phyloP scores from a whole-genome alignment of 31 red algal species.

The Asparagopsis taxiformis region DNA sequence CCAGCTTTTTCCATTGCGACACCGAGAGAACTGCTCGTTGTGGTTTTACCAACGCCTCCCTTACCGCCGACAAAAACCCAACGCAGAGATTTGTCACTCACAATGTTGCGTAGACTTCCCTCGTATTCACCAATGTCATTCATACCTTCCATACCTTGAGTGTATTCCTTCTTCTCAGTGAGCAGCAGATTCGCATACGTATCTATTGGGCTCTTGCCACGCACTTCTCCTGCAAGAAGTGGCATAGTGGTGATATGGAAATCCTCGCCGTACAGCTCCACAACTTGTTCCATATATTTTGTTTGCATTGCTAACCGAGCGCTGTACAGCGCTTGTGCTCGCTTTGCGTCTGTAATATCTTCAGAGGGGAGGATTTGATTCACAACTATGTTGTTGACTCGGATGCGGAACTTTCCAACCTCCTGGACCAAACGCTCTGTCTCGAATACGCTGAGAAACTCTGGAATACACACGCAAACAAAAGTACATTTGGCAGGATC shows the following conservation, averaged over 20 bases:
- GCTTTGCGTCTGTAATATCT: conserved; percentile 36
- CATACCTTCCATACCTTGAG: conserved; percentile 49
- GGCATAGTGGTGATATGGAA: conserved; percentile 95
- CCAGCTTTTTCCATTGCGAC: conserved; percentile 71
- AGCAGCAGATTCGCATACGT: conserved; percentile 44
- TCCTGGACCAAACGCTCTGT: conserved; percentile 95
- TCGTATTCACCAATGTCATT: conserved; percentile 73
- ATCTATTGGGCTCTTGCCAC: conserved; percentile 59
- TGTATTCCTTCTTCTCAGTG: conserved; percentile 51
- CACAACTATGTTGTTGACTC: conserved; percentile 80
- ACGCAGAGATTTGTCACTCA: conserved; percentile 66
- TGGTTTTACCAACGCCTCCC: conserved; percentile 98
- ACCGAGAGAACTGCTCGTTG: conserved; percentile 75
- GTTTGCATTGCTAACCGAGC: conserved; percentile 84
- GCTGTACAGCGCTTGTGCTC: conserved; percentile 58
- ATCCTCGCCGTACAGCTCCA: conserved; percentile 92
- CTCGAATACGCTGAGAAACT: conserved; percentile 96
- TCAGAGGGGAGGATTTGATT: conserved; percentile 83
- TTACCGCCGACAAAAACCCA: conserved; percentile 96
- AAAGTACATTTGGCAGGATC: conserved; percentile 80
- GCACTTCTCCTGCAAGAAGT: conserved; percentile 73
- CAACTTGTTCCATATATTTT: conserved; percentile 96
- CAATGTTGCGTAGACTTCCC: conserved; percentile 75
- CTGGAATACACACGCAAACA: conserved; percentile 95
- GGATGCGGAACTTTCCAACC: conserved; percentile 80